Evolutionary conservation across 2,329 filamentous ascomycete genomes (phyloP).

Genomic region (Fusarium denticulatum): DNA sequence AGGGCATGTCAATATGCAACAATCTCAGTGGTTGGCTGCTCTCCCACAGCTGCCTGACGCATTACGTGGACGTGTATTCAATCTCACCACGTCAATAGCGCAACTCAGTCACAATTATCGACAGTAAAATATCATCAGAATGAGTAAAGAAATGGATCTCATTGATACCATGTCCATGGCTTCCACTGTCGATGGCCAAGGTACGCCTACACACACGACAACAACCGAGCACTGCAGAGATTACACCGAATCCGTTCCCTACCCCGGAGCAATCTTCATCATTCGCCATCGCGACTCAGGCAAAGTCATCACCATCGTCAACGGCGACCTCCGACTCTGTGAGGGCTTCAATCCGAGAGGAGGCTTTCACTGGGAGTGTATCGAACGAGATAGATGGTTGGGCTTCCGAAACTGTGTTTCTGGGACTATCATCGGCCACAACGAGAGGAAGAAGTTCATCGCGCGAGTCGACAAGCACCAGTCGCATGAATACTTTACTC

Average conservation of each 20-base stretch:
- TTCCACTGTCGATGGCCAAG: constrained; percentile 27
- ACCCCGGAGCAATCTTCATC: constrained; percentile 44
- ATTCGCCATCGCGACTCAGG: constrained; percentile 44
- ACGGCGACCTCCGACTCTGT: constrained; percentile 43
- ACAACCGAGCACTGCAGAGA: constrained; percentile 6
- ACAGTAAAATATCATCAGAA: not conserved
- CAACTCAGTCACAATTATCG: not conserved
- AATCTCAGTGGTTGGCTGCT: not conserved
- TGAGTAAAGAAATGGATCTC: constrained; percentile 33
- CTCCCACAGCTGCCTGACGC: not conserved
- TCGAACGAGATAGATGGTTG: constrained; percentile 51
- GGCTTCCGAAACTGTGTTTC: constrained; percentile 51
- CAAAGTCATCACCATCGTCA: constrained; percentile 45
- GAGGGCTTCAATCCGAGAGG: constrained; percentile 24
- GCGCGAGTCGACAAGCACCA: constrained; percentile 40
- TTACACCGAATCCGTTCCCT: constrained; percentile 31
- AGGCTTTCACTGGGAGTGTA: constrained; percentile 51
- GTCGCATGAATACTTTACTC: constrained; percentile 46
- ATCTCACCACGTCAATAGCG: not conserved
- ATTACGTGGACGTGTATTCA: not conserved
- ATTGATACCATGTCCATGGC: constrained; percentile 32
- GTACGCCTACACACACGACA: constrained; percentile 31
- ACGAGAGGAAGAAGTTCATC: constrained; percentile 36
- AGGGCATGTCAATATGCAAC: not conserved
- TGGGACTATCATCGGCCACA: constrained; percentile 48